phyloP scores from a whole-genome alignment of 176 grass and related monocot species.

The Zea mays region Zm-B73-REFERENCE-NAM-5.0 NC_050102.1:41473001-41473500 shows the following conservation, averaged over 20 bases:
- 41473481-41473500: conserved; percentile 48
- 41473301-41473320: conserved; percentile 26
- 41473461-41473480: conserved; percentile 55
- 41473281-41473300: conserved; percentile 58
- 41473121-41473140: too few species aligned
- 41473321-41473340: not conserved
- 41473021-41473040: conserved; percentile 42
- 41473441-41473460: conserved; percentile 46
- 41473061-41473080: not conserved
- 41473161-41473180: too few species aligned
- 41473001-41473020: conserved; percentile 44
- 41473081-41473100: not conserved
- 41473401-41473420: conserved; percentile 46
- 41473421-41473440: conserved; percentile 19
- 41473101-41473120: not conserved
- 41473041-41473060: conserved; percentile 79
- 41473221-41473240: not conserved
- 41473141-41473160: too few species aligned
- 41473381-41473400: conserved; percentile 64
- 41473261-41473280: conserved; percentile 50
- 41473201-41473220: too few species aligned
- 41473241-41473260: conserved; percentile 43
- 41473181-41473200: too few species aligned
- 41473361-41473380: conserved; percentile 55
- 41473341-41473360: conserved; percentile 41